Evolutionary conservation across 2,329 filamentous ascomycete species (phyloP), one percentile per base, ranked within the genome.

Genomic region (Mycosphaerella sp.): DNA sequence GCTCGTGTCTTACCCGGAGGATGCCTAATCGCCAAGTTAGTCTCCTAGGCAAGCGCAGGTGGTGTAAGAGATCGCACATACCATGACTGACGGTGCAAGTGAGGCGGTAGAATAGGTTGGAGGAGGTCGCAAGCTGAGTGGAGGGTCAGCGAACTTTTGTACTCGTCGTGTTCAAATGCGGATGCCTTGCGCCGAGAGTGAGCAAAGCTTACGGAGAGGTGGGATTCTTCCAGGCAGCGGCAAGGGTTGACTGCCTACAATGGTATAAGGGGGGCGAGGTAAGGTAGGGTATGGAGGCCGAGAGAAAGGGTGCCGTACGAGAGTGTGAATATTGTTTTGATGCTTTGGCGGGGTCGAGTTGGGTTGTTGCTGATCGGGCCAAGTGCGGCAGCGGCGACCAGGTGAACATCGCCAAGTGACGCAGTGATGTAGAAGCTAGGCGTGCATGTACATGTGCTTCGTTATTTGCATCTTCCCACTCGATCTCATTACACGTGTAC

Each of bases 1-100:
- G 21, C 21, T 18, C 35, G 27, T 48, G 41, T 52, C 57, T 35
- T 59, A 59, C 57, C 57, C 57, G 30, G 57, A 59, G 39, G 53
- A 51, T 53, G 57, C 57, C 57, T 59, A 47, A 10, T 13, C n/a
- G 13, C 16, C 18, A 40, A 13, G 43, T 59, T 41, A 56, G 56
- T 41, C 14, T 9, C 13, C 32, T 30, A 18, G 25, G 18, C n/a
- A 8, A 9, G 5, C 18, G 14, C 4, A 12, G n/a, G n/a, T 14
- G 16, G 16, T 13, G 21, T n/a, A 10, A 21, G 13, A 6, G 28
- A 37, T 21, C 12, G 28, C 27, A 32, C 53, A 41, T 43, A 58
- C 56, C 56, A 58, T 58, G 51, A 32, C 54, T 43, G 53, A 13
- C 32, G 39, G 32, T 18, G 44, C 39, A 43, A 32, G 21, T 27